Conservation (phyloP, 495 filamentous ascomycete species). For the Penicillium malachiteum region DNA sequence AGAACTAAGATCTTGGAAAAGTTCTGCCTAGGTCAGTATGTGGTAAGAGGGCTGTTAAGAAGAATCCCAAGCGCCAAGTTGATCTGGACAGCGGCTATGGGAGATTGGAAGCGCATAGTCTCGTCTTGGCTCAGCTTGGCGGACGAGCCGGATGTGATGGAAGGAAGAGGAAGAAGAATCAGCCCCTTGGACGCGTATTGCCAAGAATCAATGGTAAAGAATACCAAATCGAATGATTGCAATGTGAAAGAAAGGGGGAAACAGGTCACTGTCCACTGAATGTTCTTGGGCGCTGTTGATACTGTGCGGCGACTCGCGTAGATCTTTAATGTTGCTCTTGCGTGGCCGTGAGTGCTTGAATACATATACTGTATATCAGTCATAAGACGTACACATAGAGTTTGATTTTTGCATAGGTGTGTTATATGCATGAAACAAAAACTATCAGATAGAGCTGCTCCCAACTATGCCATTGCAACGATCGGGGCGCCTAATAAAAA, state of each 20-base stretch:
- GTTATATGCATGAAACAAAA: too few species aligned
- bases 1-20: background rate
- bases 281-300: too few species aligned
- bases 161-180: too few species aligned
- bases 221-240: background rate
- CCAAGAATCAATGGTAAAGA: background rate
- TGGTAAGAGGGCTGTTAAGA: background rate
- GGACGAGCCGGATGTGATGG: background rate
- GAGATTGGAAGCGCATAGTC: slow-evolving; percentile 5
- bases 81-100: background rate
- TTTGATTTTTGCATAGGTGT: too few species aligned
- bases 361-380: too few species aligned
- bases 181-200: slow-evolving; percentile 5
- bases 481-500: too few species aligned
- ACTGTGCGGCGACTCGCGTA: too few species aligned
- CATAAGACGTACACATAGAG: too few species aligned
- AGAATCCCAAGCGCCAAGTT: background rate
- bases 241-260: background rate
- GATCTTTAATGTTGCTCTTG: too few species aligned
- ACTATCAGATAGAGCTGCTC: too few species aligned
- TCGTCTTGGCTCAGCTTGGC: slow-evolving; percentile 16
- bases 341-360: too few species aligned
- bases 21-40: background rate
- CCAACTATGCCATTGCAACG: too few species aligned
- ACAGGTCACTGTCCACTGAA: background rate